These are phyloP conservation scores for Vanrija humicola DNA, from an alignment of 1,284 basidiomycete species.

Conservation along the genomic window DNA sequence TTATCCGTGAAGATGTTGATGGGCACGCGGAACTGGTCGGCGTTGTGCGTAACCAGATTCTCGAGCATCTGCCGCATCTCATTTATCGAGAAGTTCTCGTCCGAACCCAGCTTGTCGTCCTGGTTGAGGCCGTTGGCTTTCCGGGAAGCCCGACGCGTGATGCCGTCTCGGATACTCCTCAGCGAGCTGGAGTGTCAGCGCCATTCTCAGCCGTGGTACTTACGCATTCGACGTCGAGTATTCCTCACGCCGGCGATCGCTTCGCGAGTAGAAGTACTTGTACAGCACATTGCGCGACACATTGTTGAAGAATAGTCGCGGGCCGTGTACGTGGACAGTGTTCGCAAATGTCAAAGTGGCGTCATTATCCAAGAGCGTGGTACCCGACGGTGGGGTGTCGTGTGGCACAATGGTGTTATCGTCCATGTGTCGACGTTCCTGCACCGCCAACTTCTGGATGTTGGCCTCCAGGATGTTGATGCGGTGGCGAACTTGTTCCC, in stretches of 20 bases:
- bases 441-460: slow-evolving; percentile 21
- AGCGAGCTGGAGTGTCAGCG: slow-evolving; percentile 18
- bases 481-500: slow-evolving; percentile 8
- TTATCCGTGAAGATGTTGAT: slow-evolving; percentile 15
- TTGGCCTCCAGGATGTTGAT: slow-evolving; percentile 29
- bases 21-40: slow-evolving; percentile 20
- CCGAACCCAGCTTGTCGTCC: slow-evolving; percentile 7
- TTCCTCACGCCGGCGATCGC: slow-evolving; percentile 67
- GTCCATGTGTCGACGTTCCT: slow-evolving; percentile 32
- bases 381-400: not conserved
- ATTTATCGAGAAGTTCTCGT: not conserved
- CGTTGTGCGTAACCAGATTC: slow-evolving; percentile 10
- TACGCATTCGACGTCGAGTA: slow-evolving; percentile 84
- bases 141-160: slow-evolving; percentile 21
- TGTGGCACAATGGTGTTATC: slow-evolving; percentile 28
- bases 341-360: slow-evolving; percentile 59
- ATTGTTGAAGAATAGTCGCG: slow-evolving; percentile 76
- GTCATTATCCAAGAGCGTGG: not conserved
- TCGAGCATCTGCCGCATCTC: slow-evolving; percentile 19
- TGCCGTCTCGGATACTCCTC: slow-evolving; percentile 29
- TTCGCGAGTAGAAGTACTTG: slow-evolving; percentile 84
- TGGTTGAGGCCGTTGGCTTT: slow-evolving; percentile 12
- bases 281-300: slow-evolving; percentile 75
- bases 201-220: slow-evolving; percentile 22
- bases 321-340: slow-evolving; percentile 85